Percentiles rank a stretch among this genome's conserved stretches.
phyloP scores from a whole-genome alignment of 345 rosid species.

The Syzygium grande region DNA sequence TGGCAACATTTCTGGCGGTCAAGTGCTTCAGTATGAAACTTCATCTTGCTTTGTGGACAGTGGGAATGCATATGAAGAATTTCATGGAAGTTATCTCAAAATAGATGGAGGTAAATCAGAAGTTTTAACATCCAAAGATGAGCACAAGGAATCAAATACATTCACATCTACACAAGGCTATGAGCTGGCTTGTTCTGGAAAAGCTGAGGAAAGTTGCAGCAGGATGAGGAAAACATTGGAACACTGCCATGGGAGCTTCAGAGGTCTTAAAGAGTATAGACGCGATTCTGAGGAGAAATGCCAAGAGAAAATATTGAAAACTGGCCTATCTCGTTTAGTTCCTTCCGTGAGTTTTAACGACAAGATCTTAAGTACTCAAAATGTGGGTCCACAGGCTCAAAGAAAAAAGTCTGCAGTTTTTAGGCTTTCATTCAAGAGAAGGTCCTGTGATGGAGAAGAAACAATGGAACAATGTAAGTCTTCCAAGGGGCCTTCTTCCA shows the following conservation, averaged over 20 bases:
- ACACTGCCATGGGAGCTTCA: conserved; percentile 27
- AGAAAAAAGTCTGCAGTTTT: conserved; percentile 41
- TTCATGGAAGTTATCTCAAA: conserved; percentile 50
- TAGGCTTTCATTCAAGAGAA: conserved; percentile 57
- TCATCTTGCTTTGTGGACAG: conserved; percentile 50
- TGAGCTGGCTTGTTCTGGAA: conserved; percentile 21
- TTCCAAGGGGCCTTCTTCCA: background rate
- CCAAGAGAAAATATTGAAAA: conserved; percentile 9
- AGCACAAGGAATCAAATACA: conserved; percentile 24
- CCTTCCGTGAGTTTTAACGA: conserved; percentile 40
- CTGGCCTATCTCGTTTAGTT: conserved; percentile 25
- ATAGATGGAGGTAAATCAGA: conserved; percentile 36
- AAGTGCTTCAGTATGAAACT: conserved; percentile 64
- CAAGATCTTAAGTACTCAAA: conserved; percentile 8
- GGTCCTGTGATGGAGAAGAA: conserved; percentile 64
- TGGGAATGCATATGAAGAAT: conserved; percentile 54
- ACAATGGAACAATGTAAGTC: conserved; percentile 36
- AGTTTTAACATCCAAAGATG: conserved; percentile 15
- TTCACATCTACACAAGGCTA: conserved; percentile 13
- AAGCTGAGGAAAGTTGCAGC: conserved; percentile 22
- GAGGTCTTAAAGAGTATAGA: conserved; percentile 23
- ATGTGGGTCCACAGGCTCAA: conserved; percentile 13
- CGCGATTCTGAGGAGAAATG: conserved; percentile 17
- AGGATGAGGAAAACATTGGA: conserved; percentile 27
- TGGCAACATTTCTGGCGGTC: conserved; percentile 39